These are phyloP conservation scores for Emergomyces pasteurianus DNA, from an alignment of 2,329 filamentous ascomycete genomes.

Conservation along the genomic window DNA sequence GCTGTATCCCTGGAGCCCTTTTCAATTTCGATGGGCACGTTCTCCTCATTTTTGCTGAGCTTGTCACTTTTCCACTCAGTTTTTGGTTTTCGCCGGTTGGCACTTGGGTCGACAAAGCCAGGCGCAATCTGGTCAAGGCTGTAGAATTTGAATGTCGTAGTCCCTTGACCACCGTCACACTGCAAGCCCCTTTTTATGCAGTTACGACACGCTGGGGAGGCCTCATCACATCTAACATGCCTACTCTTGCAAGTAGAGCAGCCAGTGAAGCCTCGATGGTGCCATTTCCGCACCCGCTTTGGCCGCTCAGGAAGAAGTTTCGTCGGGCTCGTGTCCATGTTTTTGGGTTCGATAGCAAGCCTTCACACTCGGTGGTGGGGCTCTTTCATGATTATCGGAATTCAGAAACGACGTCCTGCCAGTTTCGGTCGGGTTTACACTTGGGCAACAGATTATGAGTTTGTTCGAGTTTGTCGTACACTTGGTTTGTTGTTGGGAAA, in stretches of 20 bases:
- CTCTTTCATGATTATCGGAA: background rate
- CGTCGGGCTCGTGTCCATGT: background rate
- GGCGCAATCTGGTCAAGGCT: conserved; percentile 15
- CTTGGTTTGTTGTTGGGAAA: background rate
- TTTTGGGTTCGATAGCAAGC: background rate
- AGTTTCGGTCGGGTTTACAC: background rate
- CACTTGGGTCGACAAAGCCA: conserved; percentile 12
- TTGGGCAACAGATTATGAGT: background rate
- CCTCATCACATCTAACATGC: conserved; percentile 28
- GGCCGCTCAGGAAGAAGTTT: conserved; percentile 14
- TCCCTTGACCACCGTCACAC: conserved; percentile 24
- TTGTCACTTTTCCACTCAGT: background rate
- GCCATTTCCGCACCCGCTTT: conserved; percentile 28
- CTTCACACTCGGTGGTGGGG: background rate
- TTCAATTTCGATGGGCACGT: background rate
- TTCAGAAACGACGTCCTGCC: background rate
- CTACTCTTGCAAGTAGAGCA: conserved; percentile 31
- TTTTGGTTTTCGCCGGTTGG: background rate
- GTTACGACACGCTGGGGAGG: conserved; percentile 27
- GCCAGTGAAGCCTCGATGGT: conserved; percentile 31
- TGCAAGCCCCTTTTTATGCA: conserved; percentile 24
- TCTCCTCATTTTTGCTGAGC: background rate
- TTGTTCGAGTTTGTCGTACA: too few species aligned
- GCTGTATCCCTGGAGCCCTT: background rate
- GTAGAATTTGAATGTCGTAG: conserved; percentile 29